Evolutionary conservation across 805 yeast genomes (phyloP).

Genomic region (Isabelozyma rhagii): DNA sequence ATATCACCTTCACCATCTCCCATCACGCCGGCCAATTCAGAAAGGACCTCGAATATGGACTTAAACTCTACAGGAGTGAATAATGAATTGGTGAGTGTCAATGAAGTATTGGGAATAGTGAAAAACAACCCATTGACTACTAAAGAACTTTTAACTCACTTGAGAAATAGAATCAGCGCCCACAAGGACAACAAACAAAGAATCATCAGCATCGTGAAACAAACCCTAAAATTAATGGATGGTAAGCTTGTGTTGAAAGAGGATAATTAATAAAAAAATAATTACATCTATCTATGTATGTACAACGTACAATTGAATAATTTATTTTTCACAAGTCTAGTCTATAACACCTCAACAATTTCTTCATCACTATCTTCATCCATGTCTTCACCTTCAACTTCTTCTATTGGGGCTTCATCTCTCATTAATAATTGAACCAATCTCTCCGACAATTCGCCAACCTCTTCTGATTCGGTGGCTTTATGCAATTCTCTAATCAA

Average conservation of each 20-base stretch:
- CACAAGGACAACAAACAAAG: slow-evolving; percentile 63
- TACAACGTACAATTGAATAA: background rate
- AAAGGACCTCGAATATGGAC: slow-evolving; percentile 14
- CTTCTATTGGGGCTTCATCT: slow-evolving; percentile 63
- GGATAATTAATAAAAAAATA: slow-evolving; percentile 3
- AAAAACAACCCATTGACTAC: slow-evolving; percentile 55
- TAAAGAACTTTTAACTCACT: slow-evolving; percentile 57
- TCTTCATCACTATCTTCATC: slow-evolving; percentile 52
- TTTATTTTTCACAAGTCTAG: background rate
- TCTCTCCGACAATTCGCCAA: slow-evolving; percentile 74
- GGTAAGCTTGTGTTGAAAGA: slow-evolving; percentile 43
- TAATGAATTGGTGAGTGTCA: slow-evolving; percentile 56
- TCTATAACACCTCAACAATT: slow-evolving; percentile 48
- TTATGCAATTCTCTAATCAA: slow-evolving; percentile 83
- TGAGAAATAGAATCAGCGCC: slow-evolving; percentile 59
- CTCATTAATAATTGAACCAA: slow-evolving; percentile 89
- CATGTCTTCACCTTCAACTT: slow-evolving; percentile 24
- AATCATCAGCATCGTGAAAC: slow-evolving; percentile 56
- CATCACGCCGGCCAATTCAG: slow-evolving; percentile 8
- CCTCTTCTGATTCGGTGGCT: slow-evolving; percentile 33
- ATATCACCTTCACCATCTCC: slow-evolving; percentile 13
- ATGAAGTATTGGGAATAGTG: slow-evolving; percentile 67
- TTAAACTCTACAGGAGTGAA: slow-evolving; percentile 36
- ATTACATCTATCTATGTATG: background rate
- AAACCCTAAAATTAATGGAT: slow-evolving; percentile 52